Evolutionary conservation across 306 rosid species (phyloP).

Genomic region (Quercus alba): DNA sequence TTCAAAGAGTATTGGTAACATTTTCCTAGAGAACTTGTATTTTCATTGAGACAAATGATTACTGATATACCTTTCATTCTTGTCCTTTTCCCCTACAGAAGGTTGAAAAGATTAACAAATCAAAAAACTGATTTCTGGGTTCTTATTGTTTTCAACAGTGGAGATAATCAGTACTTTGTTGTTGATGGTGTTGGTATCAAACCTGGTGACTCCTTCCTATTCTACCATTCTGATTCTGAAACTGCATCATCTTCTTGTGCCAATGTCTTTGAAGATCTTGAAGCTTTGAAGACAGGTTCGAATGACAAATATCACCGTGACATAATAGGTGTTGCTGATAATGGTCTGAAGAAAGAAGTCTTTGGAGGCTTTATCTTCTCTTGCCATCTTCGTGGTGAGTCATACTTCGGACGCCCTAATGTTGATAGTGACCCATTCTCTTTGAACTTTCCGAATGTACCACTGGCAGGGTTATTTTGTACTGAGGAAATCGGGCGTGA

Average conservation of each 20-base stretch:
- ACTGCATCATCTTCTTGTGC: constrained; percentile 14
- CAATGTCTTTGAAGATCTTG: background rate
- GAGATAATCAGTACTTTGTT: background rate
- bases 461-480: constrained; percentile 28
- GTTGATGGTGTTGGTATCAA: constrained; percentile 28
- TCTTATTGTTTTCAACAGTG: constrained; percentile 17
- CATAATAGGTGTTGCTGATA: background rate
- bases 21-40: too few species aligned
- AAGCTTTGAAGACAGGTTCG: background rate
- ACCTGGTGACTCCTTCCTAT: constrained; percentile 28
- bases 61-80: too few species aligned
- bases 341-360: background rate
- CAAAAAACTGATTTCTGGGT: background rate
- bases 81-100: too few species aligned
- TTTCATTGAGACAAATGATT: too few species aligned
- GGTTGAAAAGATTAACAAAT: too few species aligned
- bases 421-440: constrained; percentile 11
- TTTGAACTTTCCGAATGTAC: background rate
- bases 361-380: constrained; percentile 36
- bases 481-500: constrained; percentile 25
- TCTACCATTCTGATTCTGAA: constrained; percentile 31
- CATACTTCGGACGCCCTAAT: constrained; percentile 15
- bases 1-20: too few species aligned
- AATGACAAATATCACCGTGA: background rate
- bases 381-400: constrained; percentile 9